Evolutionary conservation across 305 asterid genomes (phyloP).

Genomic region (Fraxinus paxiana): DNA sequence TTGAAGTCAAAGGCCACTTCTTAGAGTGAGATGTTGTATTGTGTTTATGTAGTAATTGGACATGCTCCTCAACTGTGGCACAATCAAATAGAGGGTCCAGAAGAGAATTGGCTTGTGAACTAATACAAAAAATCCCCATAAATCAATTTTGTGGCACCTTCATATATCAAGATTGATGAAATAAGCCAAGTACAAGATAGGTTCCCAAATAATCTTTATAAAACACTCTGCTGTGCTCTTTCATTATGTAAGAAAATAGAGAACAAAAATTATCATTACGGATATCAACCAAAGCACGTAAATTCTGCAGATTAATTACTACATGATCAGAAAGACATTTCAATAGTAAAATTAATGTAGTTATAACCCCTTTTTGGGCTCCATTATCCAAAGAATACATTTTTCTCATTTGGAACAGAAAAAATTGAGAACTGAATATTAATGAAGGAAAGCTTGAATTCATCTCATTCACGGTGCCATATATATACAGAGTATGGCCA

Average conservation of each 20-base stretch:
- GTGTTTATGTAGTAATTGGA: slow-evolving; percentile 4
- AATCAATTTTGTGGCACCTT: not conserved
- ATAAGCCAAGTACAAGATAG: not conserved
- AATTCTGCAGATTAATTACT: not conserved
- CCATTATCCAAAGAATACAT: too few species aligned
- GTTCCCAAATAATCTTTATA: not conserved
- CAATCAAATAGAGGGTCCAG: not conserved
- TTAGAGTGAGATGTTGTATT: not conserved
- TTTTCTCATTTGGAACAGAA: too few species aligned
- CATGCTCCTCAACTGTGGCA: not conserved
- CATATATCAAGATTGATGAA: not conserved
- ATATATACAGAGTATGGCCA: too few species aligned
- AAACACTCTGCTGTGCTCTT: not conserved
- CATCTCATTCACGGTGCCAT: too few species aligned
- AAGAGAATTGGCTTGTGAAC: not conserved
- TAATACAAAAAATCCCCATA: not conserved
- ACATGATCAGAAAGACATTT: not conserved
- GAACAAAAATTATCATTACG: not conserved
- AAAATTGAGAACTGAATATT: too few species aligned
- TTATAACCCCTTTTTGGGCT: not conserved
- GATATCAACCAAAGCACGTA: not conserved
- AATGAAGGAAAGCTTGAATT: too few species aligned
- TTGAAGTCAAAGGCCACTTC: not conserved
- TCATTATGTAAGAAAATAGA: not conserved
- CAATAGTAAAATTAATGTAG: not conserved